Conservation (phyloP, 306 rosid species). For the Aeschynomene evenia region DNA sequence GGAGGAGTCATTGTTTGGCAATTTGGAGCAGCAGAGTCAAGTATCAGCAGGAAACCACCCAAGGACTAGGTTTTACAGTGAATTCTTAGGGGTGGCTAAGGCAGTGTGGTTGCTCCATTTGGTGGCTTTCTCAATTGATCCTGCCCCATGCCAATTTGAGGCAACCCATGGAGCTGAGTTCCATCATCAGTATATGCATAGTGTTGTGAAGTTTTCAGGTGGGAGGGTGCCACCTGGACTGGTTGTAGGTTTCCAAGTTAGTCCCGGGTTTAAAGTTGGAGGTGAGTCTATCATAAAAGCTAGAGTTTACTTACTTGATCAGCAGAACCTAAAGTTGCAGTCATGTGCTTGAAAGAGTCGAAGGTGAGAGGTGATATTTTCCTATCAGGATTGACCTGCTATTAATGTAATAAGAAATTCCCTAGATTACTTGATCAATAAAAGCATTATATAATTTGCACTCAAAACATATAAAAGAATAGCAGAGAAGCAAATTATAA, state of each 20-base stretch:
- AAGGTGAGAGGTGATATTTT: too few species aligned
- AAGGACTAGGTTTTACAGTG: constrained; percentile 69
- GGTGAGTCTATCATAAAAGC: constrained; percentile 78
- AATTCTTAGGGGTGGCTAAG: constrained; percentile 73
- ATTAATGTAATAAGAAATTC: constrained; percentile 31
- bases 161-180: constrained; percentile 87
- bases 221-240: constrained; percentile 66
- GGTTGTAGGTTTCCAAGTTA: constrained; percentile 73
- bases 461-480: background rate
- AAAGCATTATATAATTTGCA: background rate
- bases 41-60: constrained; percentile 75
- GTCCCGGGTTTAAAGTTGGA: constrained; percentile 92
- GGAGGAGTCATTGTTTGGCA: constrained; percentile 96
- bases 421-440: background rate
- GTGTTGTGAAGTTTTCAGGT: constrained; percentile 61
- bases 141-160: constrained; percentile 85
- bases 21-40: constrained; percentile 73
- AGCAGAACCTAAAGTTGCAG: constrained; percentile 39
- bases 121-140: constrained; percentile 84
- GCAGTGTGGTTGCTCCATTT: constrained; percentile 87
- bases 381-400: constrained; percentile 1
- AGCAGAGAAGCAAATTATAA: background rate
- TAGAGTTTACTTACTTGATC: constrained; percentile 70
- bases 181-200: constrained; percentile 78
- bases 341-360: background rate